phyloP scores from a whole-genome alignment of 1,284 basidiomycete species.

The Cutaneotrichosporon arboriforme region DNA sequence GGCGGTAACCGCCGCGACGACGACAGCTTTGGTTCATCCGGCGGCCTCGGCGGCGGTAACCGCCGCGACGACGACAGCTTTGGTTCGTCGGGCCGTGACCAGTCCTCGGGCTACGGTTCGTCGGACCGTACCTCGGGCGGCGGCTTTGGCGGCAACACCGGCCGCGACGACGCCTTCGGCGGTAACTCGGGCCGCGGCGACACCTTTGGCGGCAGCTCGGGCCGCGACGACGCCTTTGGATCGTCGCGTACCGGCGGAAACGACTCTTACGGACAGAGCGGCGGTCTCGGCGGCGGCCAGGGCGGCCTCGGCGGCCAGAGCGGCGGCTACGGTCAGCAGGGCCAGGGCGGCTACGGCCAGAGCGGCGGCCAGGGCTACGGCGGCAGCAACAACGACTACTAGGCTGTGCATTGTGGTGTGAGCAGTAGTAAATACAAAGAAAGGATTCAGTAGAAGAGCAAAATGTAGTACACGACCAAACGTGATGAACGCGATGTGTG shows the following conservation, averaged over 20 bases:
- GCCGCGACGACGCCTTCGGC: conserved; percentile 3
- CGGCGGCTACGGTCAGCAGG: background rate
- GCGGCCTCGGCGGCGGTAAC: background rate
- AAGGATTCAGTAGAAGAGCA: no score
- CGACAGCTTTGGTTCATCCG: conserved; percentile 1
- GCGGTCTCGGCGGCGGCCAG: background rate
- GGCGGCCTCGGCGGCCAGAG: background rate
- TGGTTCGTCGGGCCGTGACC: conserved; percentile 1
- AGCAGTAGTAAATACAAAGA: no score
- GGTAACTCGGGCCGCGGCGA: background rate
- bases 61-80: conserved; percentile 3
- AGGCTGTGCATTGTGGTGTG: no score
- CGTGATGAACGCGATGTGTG: no score
- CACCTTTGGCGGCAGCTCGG: background rate
- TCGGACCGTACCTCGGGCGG: conserved; percentile 3
- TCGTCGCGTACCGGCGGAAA: conserved; percentile 4
- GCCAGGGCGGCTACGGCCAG: background rate
- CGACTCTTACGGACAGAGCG: conserved; percentile 4
- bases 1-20: background rate
- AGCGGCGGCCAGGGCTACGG: background rate
- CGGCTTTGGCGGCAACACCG: background rate
- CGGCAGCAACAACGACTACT: background rate
- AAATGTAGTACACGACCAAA: no score
- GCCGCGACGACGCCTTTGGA: conserved; percentile 5
- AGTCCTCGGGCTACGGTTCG: conserved; percentile 4